Evolutionary conservation across 768 basidiomycete genomes (phyloP), one percentile per base, ranked within the genome.

Genomic region (Boletus rubroflammeus): DNA sequence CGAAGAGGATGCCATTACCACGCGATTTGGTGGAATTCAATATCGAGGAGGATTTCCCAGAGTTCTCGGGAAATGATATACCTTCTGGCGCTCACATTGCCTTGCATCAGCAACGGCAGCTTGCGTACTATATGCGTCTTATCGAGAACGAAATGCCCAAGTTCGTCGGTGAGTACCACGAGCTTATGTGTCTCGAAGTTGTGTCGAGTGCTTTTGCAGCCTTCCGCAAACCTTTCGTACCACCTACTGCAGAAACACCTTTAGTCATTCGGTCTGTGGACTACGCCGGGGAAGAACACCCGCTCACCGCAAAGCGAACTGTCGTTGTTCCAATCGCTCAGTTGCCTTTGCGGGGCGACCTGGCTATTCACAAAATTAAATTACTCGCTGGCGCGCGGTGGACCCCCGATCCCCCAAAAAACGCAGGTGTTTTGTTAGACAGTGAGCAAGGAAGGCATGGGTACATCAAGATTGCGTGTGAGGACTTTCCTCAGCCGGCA

Each of bases 81-180:
- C 80, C 88, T 14, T 77, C 84, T 26, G 75, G 77, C 23, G 90
- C 85, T 17, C 92, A 95, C 73, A 65, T 86, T 38, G 79, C 85
- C 62, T 71, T 94, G 46, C 79, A 83, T 53, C 82, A 90, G 64
- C 84, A 93, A 60, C 80, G 91, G 31, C 79, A 89, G 65, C 74
- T 81, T 42, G 71, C 93, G 40, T 80, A 90, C 60, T 90, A 93
- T 67, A 73, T 95, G 66, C 81, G 93, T 49, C 78, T 94, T 57
- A 90, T 95, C 54, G 92, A 93, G 67, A 84, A 89, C 59, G 93
- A 96, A 72, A 83, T 92, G 80, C 88, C 89, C 21, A 84, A 88
- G 67, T 82, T 96, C 47, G 84, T 90, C 62, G 86, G 94, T 93
- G 54, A 66, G 77, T 68, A 5, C n/a, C 34, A 46, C 50, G 23